Evolutionary conservation across 1,284 basidiomycete genomes (phyloP).

Genomic region (Xerocomus cyaneibrunnescens): DNA sequence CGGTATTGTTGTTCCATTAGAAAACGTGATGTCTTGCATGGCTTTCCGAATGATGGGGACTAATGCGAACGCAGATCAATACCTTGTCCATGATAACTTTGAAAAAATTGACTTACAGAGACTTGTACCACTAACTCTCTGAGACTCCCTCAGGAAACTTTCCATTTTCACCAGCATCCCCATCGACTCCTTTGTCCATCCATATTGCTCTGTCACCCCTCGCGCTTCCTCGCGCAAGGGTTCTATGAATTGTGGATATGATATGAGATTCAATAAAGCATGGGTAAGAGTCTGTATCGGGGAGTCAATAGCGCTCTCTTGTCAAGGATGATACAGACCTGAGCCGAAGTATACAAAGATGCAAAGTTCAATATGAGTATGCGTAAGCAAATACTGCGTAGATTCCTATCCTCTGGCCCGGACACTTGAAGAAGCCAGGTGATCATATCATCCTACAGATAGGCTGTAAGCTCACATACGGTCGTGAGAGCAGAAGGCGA

Average conservation of each 20-base stretch:
- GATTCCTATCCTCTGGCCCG: constrained; percentile 31
- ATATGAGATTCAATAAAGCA: constrained; percentile 40
- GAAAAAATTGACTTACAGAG: constrained; percentile 25
- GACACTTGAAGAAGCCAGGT: constrained; percentile 47
- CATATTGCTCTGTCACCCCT: constrained; percentile 27
- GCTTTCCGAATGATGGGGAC: constrained; percentile 38
- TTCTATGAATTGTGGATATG: constrained; percentile 38
- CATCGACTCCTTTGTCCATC: constrained; percentile 42
- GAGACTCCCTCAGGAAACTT: constrained; percentile 44
- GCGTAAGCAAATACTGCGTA: constrained; percentile 37
- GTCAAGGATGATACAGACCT: constrained; percentile 28
- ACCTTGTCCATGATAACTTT: neutral
- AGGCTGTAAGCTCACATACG: constrained; percentile 7
- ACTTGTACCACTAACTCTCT: constrained; percentile 36
- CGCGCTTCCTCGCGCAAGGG: constrained; percentile 40
- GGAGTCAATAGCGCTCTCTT: neutral
- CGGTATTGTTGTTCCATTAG: constrained; percentile 44
- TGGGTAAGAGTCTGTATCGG: constrained; percentile 36
- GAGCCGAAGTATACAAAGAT: constrained; percentile 42
- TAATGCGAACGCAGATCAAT: constrained; percentile 20
- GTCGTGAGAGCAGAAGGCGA: constrained; percentile 14
- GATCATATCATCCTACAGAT: constrained; percentile 44
- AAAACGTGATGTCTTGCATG: constrained; percentile 40
- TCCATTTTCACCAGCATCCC: constrained; percentile 38
- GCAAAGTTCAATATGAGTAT: constrained; percentile 47